Evolutionary conservation across 148 eudicot species (phyloP), one percentile per base, ranked within the genome.

Genomic region (Chenopodium formosanum): DNA sequence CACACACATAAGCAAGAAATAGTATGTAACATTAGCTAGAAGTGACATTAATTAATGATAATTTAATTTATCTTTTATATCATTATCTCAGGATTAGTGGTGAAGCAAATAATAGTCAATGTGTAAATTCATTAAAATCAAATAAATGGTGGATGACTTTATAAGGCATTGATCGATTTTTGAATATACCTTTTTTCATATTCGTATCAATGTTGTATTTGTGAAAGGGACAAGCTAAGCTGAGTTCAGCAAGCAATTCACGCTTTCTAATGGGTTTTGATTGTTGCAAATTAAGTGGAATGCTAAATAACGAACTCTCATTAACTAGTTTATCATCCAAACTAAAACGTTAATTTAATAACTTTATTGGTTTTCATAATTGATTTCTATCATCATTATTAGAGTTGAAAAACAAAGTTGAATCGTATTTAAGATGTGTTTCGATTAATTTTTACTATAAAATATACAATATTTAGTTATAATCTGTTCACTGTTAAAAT

Each of bases 111-210:
- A 56, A 17, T 56, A 56, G 5, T 14, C 16, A 52, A 58, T 58
- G 6, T 58, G n/a, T 5, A 20, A n/a, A 62, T 4, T 62, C 23
- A 4, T 16, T 62, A 4, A 22, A 62, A 20, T 62, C 46, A 32
- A 14, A 69, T 69, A 17, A 13, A 67, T 67, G 20, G n/a, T 69
- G 52, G 74, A 70, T 70, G 27, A 70, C 74, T 70, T 70, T 40
- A 17, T 19, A 19, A 17, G 50, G 74, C 50, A 37, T 37, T 70
- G 74, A 70, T 40, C 25, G 8, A 22, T 22, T 7, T 69, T 72
- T 72, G 32, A 46, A 72, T 72, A 72, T 72, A 44, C 75, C 31
- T 9, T 44, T 44, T 46, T 56, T 46, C 75, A 72, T 44, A 72
- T 72, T 72, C 75, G 75, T 72, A 46, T 46, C 31, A n/a, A 22